Evolutionary conservation across 2,329 filamentous ascomycete species (phyloP).

Genomic region (Pseudomassariella vexata): DNA sequence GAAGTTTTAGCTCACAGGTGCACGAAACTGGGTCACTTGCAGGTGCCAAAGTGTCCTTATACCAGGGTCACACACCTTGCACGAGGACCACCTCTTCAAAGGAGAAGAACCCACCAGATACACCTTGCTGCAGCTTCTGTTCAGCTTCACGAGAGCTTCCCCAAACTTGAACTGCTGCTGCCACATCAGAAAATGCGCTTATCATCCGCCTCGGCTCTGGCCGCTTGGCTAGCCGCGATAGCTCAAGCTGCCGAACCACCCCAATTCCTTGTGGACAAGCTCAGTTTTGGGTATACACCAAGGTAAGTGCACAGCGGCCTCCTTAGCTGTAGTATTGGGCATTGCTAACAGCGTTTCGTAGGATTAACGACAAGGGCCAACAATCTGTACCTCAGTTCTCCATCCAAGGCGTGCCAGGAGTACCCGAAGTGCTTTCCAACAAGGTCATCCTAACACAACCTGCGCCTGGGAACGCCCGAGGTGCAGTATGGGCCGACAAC

Average conservation of each 20-base stretch:
- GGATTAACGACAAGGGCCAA: conserved; percentile 56
- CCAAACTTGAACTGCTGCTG: not conserved
- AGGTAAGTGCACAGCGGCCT: conserved; percentile 36
- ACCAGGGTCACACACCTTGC: too few species aligned
- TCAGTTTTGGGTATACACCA: conserved; percentile 71
- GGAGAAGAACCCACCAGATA: too few species aligned
- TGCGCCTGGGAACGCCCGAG: conserved; percentile 77
- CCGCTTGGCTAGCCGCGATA: conserved; percentile 35
- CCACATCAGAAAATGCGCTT: conserved; percentile 35
- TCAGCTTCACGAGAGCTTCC: conserved; percentile 6
- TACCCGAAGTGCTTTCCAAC: conserved; percentile 71
- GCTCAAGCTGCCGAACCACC: conserved; percentile 45
- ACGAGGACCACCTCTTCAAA: too few species aligned
- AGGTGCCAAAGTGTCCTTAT: too few species aligned
- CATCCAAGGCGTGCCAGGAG: conserved; percentile 46
- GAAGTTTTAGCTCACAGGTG: too few species aligned
- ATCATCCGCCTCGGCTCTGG: conserved; percentile 27
- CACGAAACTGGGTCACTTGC: too few species aligned
- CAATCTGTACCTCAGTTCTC: conserved; percentile 48
- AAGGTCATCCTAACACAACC: conserved; percentile 88
- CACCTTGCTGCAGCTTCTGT: conserved; percentile 9
- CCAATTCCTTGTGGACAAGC: conserved; percentile 63
- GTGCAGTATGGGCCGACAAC: conserved; percentile 72
- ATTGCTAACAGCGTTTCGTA: conserved; percentile 10
- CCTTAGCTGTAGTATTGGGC: conserved; percentile 3